Evolutionary conservation across 208 protist genomes (phyloP).

Genomic region (Trichomonas vaginalis): DNA sequence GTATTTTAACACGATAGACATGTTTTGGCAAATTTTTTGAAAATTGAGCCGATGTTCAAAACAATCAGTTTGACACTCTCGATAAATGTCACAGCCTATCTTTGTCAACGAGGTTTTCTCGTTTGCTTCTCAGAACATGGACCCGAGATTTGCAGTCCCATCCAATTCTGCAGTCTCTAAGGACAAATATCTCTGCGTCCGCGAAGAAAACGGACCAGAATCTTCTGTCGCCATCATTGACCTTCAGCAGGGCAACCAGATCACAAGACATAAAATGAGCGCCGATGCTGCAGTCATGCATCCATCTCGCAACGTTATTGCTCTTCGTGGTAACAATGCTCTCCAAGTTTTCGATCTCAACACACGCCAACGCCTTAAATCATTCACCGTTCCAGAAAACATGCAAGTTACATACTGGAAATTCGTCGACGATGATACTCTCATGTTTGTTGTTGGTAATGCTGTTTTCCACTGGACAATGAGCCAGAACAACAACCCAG

Average conservation of each 20-base stretch:
- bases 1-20: too few relatives aligned
- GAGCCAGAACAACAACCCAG: background rate
- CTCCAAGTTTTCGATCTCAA: slow-evolving; percentile 8
- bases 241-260: background rate
- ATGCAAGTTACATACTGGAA: background rate
- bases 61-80: background rate
- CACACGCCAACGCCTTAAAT: background rate
- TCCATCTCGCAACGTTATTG: slow-evolving; percentile 10
- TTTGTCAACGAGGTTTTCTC: background rate
- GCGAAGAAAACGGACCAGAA: background rate
- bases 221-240: background rate
- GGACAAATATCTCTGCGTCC: slow-evolving; percentile 7
- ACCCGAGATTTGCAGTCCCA: background rate
- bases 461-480: background rate
- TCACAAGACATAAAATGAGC: background rate
- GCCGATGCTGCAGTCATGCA: slow-evolving; percentile 4
- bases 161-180: background rate
- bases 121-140: background rate
- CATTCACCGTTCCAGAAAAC: background rate
- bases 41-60: too few relatives aligned
- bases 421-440: background rate
- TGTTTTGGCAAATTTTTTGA: too few relatives aligned
- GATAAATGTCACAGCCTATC: background rate
- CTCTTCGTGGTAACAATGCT: background rate
- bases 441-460: background rate